phyloP scores from a whole-genome alignment of 441 rosid species.

The Gossypium schwendimanii region DNA sequence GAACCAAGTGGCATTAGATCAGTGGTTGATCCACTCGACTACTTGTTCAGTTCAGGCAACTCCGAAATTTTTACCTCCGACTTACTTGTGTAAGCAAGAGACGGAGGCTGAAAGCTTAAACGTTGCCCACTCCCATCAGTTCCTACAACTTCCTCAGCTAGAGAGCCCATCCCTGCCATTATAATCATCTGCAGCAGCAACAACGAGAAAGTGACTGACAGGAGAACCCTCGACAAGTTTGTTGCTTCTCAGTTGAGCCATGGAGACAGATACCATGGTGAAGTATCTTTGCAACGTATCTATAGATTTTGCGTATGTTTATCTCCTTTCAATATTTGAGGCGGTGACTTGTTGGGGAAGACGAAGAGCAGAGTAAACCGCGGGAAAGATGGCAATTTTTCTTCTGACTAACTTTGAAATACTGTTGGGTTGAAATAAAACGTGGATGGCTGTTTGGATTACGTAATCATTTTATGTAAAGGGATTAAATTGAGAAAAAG shows the following conservation, averaged over 20 bases:
- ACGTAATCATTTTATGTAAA: too few relatives aligned
- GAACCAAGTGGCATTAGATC: conserved; percentile 41
- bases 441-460: background rate
- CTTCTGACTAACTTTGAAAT: too few relatives aligned
- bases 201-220: conserved; percentile 54
- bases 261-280: conserved; percentile 37
- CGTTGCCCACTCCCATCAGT: conserved; percentile 33
- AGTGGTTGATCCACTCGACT: conserved; percentile 41
- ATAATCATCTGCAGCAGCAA: conserved; percentile 13
- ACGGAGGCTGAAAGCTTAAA: conserved; percentile 36
- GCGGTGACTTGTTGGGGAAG: background rate
- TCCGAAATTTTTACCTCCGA: conserved; percentile 26
- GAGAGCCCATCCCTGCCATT: conserved; percentile 56
- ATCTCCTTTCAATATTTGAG: background rate
- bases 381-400: too few relatives aligned
- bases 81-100: conserved; percentile 49
- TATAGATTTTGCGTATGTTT: background rate
- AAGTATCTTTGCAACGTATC: background rate
- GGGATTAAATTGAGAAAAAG: too few relatives aligned
- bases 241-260: conserved; percentile 85
- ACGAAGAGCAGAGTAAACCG: background rate
- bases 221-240: conserved; percentile 90
- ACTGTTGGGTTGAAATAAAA: background rate
- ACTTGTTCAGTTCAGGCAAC: conserved; percentile 41
- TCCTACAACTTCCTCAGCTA: conserved; percentile 59